phyloP scores from a whole-genome alignment of 2,329 filamentous ascomycete genomes.

The Epichloe hybrida region DNA sequence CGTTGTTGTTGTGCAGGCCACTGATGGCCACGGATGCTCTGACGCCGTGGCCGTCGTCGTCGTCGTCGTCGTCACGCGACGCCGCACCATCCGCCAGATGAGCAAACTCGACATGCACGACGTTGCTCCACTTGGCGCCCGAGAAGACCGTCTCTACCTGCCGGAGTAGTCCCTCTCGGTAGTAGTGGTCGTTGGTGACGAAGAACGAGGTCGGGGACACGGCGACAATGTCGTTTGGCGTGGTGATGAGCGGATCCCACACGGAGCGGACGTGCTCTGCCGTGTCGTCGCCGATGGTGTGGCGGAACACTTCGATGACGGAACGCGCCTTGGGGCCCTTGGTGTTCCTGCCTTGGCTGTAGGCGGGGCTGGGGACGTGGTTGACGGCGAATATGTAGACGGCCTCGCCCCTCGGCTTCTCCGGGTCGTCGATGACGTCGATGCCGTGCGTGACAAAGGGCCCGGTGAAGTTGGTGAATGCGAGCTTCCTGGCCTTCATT shows the following conservation, averaged over 20 bases:
- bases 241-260: conserved; percentile 36
- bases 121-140: conserved; percentile 33
- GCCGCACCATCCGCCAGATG: conserved; percentile 6
- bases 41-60: conserved; percentile 21
- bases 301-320: conserved; percentile 44
- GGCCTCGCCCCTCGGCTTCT: conserved; percentile 18
- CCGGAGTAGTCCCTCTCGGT: conserved; percentile 34
- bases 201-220: conserved; percentile 34
- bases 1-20: conserved; percentile 41
- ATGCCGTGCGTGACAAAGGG: conserved; percentile 48
- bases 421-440: conserved; percentile 39
- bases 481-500: conserved; percentile 25
- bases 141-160: conserved; percentile 31
- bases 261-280: conserved; percentile 38
- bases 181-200: conserved; percentile 46
- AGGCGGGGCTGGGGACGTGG: conserved; percentile 37
- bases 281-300: conserved; percentile 28
- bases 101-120: conserved; percentile 29
- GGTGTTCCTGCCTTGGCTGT: conserved; percentile 11
- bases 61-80: conserved; percentile 10
- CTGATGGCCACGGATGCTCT: conserved; percentile 28
- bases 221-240: conserved; percentile 45
- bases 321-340: conserved; percentile 30
- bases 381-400: conserved; percentile 50
- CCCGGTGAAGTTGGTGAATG: conserved; percentile 35